phyloP scores from a whole-genome alignment of 169 alveolate genomes.

The Plasmodium relictum region DNA sequence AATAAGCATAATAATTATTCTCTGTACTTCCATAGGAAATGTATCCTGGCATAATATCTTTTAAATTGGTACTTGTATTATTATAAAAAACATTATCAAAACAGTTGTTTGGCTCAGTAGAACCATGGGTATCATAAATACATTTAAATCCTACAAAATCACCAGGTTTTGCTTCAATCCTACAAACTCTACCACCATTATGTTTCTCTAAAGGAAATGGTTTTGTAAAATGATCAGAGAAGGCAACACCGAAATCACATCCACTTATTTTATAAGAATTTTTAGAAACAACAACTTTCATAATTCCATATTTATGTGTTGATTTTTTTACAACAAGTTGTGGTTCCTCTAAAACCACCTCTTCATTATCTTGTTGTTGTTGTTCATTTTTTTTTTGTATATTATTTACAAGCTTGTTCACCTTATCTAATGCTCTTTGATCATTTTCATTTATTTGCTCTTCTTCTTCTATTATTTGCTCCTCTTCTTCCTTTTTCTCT shows the following conservation, averaged over 20 bases:
- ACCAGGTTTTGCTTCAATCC: slow-evolving; percentile 49
- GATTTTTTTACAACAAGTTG: neutral
- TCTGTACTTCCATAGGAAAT: slow-evolving; percentile 17
- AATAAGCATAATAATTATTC: slow-evolving; percentile 11
- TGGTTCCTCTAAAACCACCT: neutral
- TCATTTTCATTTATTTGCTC: slow-evolving; percentile 4
- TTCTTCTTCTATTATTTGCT: neutral
- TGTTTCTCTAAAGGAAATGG: slow-evolving; percentile 16
- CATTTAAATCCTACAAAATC: slow-evolving; percentile 50
- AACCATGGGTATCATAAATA: slow-evolving; percentile 7
- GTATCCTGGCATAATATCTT: slow-evolving; percentile 56
- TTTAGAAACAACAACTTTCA: slow-evolving; percentile 38
- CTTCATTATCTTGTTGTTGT: neutral
- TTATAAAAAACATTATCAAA: slow-evolving; percentile 31
- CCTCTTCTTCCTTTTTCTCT: neutral
- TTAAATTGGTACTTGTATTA: slow-evolving; percentile 3
- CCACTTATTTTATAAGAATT: slow-evolving; percentile 14
- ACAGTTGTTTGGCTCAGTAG: slow-evolving; percentile 21
- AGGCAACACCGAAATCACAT: slow-evolving; percentile 30
- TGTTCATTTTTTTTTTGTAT: slow-evolving; percentile 16
- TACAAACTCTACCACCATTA: slow-evolving; percentile 28
- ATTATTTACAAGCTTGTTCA: slow-evolving; percentile 6
- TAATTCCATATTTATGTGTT: slow-evolving; percentile 37
- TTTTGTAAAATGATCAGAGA: slow-evolving; percentile 20
- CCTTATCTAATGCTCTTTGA: slow-evolving; percentile 31